Evolutionary conservation across 1,139 yeast species (phyloP), one percentile per base, ranked within the genome.

Genomic region (Zygoascus hellenicus): DNA sequence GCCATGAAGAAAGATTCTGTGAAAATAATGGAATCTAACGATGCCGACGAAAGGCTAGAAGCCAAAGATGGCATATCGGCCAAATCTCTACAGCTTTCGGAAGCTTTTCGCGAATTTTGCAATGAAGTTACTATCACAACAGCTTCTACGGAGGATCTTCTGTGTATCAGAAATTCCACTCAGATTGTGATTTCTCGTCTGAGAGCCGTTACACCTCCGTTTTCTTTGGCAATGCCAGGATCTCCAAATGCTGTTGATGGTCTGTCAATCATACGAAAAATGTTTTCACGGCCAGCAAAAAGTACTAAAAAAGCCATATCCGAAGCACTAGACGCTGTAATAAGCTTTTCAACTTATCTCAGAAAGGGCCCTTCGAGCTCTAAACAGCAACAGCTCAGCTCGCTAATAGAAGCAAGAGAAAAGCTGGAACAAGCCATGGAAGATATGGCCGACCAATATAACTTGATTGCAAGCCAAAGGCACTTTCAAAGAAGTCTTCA

Each of bases 61-160:
- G 35, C 35, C 45, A 58, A 32, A 47, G 61, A 62, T 32, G 46
- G 53, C 2, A 62, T 74, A 58, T 65, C 68, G 3, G 53, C 57
- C 6, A 54, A 59, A 5, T 58, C 72, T 2, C 56, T 71, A 1
- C 58, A 55, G 5, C 56, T 74, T 3, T 66, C 77, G 0, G 70
- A 70, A 43, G 62, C 64, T 5, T 70, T 67, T 47, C 64, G 78
- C 51, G 78, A 74, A 51, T 70, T 69, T 52, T 58, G 68, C 14
- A 72, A 71, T 54, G 76, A 72, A 46, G 46, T 69, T 13, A 64
- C 72, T 10, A 39, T 75, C 3, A 63, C 74, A 0, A 60, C 62
- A 2, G 62, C 70, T 48, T 51, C 64, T n/a, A 62, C 58, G 28
- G 57, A 54, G 13, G 66, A 65, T 30, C 57, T 74, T 28, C 59